These are phyloP conservation scores for Dichotomopilus funicola DNA, from an alignment of 2,329 filamentous ascomycete species.

Conservation along the genomic window DNA sequence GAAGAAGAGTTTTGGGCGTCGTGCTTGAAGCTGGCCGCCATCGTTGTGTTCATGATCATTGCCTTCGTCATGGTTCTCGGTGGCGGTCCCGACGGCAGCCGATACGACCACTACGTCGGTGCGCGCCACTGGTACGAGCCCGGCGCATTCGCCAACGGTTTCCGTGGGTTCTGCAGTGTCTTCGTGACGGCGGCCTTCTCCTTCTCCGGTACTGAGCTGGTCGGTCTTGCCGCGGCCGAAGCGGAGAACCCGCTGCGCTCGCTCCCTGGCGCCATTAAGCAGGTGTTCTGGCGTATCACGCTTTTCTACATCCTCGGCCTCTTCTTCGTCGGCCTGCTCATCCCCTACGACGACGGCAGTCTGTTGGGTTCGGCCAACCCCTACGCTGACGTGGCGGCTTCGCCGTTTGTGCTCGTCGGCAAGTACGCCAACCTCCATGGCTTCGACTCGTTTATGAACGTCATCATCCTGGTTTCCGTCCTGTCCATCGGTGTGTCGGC, in stretches of 20 bases:
- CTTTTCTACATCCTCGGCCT: conserved; percentile 45
- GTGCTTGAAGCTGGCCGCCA: conserved; percentile 50
- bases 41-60: conserved; percentile 56
- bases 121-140: conserved; percentile 38
- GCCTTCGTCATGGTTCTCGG: conserved; percentile 51
- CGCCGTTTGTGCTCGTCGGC: conserved; percentile 46
- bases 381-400: conserved; percentile 37
- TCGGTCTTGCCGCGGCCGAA: conserved; percentile 65
- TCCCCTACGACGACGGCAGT: conserved; percentile 36
- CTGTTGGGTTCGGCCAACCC: conserved; percentile 38
- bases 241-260: conserved; percentile 60
- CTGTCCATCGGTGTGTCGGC: conserved; percentile 48
- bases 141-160: conserved; percentile 59
- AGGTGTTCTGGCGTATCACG: conserved; percentile 54
- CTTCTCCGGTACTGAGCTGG: conserved; percentile 61
- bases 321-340: conserved; percentile 42
- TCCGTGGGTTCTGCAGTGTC: conserved; percentile 61
- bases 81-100: conserved; percentile 43
- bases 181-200: conserved; percentile 66
- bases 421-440: conserved; percentile 42
- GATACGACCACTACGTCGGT: conserved; percentile 38
- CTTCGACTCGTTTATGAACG: conserved; percentile 47
- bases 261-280: conserved; percentile 73
- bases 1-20: conserved; percentile 53
- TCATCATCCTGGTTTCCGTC: conserved; percentile 48